A percentile compares a stretch with the other conserved stretches of the same genome.
Conservation (phyloP, 352 stramenopile species). For the Labyrinthula sp. region DNA sequence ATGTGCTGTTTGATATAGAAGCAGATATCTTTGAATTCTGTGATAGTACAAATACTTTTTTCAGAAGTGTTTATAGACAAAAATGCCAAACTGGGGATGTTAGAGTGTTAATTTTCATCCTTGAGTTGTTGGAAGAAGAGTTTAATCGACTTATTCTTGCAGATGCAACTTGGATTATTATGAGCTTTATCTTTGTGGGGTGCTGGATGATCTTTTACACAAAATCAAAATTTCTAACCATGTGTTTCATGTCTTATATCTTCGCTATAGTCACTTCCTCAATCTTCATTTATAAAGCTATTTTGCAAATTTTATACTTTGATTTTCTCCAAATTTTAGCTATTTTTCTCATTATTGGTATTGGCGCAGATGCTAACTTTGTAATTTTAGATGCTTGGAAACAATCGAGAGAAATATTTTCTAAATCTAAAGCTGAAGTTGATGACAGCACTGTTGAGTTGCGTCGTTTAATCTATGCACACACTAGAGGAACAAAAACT, state of each 20-base stretch:
- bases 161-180: too few relatives aligned
- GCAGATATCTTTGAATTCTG: too few relatives aligned
- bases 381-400: slow-evolving; percentile 42
- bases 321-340: slow-evolving; percentile 36
- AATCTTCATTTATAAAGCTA: slow-evolving; percentile 40
- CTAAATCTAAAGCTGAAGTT: not conserved
- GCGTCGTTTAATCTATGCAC: slow-evolving; percentile 29
- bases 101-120: too few relatives aligned
- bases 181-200: slow-evolving; percentile 40
- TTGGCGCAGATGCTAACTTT: slow-evolving; percentile 42
- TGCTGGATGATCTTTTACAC: slow-evolving; percentile 37
- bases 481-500: slow-evolving; percentile 29
- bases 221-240: slow-evolving; percentile 36
- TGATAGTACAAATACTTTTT: too few relatives aligned
- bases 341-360: slow-evolving; percentile 42
- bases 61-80: too few relatives aligned
- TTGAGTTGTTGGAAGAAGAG: too few relatives aligned
- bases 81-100: too few relatives aligned
- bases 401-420: slow-evolving; percentile 26
- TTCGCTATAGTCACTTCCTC: slow-evolving; percentile 38
- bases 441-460: slow-evolving; percentile 21
- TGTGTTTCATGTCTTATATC: slow-evolving; percentile 39
- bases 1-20: too few relatives aligned
- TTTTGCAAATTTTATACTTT: slow-evolving; percentile 43
- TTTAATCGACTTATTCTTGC: too few relatives aligned